phyloP scores from a whole-genome alignment of 139 green algal species.

The Haematococcus lacustris region DNA sequence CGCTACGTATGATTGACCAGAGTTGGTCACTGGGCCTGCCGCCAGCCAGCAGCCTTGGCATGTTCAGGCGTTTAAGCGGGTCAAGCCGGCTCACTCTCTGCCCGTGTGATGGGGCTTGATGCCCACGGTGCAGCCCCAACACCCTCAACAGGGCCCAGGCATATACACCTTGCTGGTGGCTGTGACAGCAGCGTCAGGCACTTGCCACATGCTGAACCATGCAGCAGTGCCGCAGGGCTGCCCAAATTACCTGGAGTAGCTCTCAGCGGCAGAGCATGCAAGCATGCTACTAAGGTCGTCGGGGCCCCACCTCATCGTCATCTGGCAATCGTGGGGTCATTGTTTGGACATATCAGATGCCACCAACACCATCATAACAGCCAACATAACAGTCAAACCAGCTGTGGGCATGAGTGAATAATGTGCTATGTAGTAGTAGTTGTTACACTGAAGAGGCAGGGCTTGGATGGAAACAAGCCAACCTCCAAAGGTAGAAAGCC shows the following conservation, averaged over 20 bases:
- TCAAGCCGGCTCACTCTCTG: not conserved
- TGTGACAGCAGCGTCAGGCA: not conserved
- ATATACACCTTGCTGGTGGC: not conserved
- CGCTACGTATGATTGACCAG: slow-evolving; percentile 25
- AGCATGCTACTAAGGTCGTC: not conserved
- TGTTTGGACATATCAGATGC: not conserved
- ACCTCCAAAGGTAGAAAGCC: too few species aligned
- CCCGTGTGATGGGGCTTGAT: not conserved
- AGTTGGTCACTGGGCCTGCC: not conserved
- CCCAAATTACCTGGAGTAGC: too few species aligned
- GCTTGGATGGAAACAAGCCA: too few species aligned
- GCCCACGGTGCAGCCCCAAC: too few species aligned
- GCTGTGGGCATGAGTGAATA: too few species aligned
- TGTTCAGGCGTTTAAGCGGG: too few species aligned
- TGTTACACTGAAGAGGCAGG: too few species aligned
- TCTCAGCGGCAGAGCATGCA: not conserved
- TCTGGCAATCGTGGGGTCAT: not conserved
- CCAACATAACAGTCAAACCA: too few species aligned
- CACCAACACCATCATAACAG: not conserved
- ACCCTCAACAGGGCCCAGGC: too few species aligned
- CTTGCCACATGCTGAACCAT: not conserved
- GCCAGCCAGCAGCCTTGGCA: not conserved
- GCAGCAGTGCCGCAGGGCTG: not conserved
- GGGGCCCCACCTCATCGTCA: not conserved
- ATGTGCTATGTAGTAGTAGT: too few species aligned